Evolutionary conservation across 2,329 filamentous ascomycete species (phyloP).

Genomic region (Lachnellula occidentalis): DNA sequence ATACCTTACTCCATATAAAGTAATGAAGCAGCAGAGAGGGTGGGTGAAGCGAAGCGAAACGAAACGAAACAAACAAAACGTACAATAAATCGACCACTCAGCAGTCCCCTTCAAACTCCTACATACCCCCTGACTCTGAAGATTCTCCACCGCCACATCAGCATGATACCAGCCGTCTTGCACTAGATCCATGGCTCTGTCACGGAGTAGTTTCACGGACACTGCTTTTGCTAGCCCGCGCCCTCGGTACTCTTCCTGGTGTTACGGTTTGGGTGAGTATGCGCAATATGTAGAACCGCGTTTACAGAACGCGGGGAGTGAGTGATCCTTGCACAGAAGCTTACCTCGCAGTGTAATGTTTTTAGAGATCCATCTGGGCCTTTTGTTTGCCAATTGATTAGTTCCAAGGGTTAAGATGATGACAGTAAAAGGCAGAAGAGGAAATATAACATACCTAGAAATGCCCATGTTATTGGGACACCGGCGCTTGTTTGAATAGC

Average conservation of each 20-base stretch:
- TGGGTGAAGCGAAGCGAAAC: too few species aligned
- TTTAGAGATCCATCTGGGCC: conserved; percentile 57
- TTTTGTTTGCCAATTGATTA: conserved; percentile 18
- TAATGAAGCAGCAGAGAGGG: too few species aligned
- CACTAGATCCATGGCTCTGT: conserved; percentile 41
- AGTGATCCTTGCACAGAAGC: neutral
- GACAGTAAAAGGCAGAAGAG: neutral
- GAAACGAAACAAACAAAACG: neutral
- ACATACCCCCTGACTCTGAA: conserved; percentile 56
- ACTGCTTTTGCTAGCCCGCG: conserved; percentile 59
- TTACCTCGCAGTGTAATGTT: conserved; percentile 54
- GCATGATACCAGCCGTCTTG: conserved; percentile 52
- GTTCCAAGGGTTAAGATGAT: too few species aligned
- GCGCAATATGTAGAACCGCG: neutral
- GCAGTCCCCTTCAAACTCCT: conserved; percentile 45
- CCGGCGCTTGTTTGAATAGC: conserved; percentile 39
- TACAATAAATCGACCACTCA: conserved; percentile 35
- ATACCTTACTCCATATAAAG: too few species aligned
- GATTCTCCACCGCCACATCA: conserved; percentile 58
- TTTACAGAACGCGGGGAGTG: neutral
- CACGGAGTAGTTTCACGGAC: conserved; percentile 50
- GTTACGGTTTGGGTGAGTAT: neutral
- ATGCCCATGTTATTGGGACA: conserved; percentile 58
- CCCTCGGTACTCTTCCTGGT: conserved; percentile 51
- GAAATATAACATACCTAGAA: conserved; percentile 30